Conservation (phyloP, 306 rosid species). For the Gillenia trifoliata region DNA sequence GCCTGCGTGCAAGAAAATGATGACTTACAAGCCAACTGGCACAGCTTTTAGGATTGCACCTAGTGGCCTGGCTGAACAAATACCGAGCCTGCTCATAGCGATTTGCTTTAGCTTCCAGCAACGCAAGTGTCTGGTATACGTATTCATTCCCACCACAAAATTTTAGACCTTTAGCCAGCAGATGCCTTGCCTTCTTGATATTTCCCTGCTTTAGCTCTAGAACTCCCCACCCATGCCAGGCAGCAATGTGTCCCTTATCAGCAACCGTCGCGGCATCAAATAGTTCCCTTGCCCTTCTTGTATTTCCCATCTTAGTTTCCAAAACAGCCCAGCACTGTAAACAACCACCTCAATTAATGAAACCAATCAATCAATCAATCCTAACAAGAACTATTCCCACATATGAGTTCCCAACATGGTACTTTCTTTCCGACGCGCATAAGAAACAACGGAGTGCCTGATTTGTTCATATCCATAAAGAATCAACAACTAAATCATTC, state of each 20-base stretch:
- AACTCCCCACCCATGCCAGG: conserved; percentile 99
- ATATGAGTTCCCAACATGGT: background rate
- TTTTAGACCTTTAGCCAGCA: conserved; percentile 77
- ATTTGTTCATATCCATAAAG: background rate
- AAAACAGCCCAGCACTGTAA: conserved; percentile 93
- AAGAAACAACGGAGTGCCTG: background rate
- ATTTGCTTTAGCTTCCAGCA: conserved; percentile 78
- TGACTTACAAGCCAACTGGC: conserved; percentile 97
- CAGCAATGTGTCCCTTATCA: conserved; percentile 87
- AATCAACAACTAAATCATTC: background rate
- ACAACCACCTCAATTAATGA: background rate
- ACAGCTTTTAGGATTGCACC: conserved; percentile 85
- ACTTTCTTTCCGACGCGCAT: background rate
- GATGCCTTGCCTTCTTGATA: conserved; percentile 67
- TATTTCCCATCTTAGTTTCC: conserved; percentile 74
- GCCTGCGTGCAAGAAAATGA: conserved; percentile 4
- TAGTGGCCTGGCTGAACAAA: conserved; percentile 83
- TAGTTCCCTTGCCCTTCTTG: conserved; percentile 72
- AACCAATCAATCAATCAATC: background rate
- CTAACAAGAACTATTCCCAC: background rate
- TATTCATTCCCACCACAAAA: conserved; percentile 87
- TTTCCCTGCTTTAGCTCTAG: conserved; percentile 90
- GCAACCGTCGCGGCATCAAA: conserved; percentile 97
- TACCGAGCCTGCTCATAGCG: conserved; percentile 83
- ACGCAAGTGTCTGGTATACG: conserved; percentile 83